phyloP scores from a whole-genome alignment of 352 stramenopile species.

The Globisporangium nunn region DNA sequence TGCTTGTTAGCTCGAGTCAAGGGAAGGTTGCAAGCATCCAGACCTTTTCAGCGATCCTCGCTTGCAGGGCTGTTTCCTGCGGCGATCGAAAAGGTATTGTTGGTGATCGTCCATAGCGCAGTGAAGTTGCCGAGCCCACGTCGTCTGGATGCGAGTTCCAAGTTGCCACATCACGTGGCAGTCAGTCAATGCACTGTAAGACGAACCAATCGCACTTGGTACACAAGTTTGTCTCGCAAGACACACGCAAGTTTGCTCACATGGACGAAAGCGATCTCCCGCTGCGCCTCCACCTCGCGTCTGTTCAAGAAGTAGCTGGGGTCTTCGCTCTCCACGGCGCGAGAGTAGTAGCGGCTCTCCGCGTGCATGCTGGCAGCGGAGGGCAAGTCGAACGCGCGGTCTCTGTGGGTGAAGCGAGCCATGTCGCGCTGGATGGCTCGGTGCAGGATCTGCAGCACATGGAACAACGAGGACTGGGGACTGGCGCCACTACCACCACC shows the following conservation, averaged over 20 bases:
- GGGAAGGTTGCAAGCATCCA: background rate
- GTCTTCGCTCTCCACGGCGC: constrained; percentile 25
- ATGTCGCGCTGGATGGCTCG: constrained; percentile 31
- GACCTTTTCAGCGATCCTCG: constrained; percentile 5
- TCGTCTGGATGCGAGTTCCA: constrained; percentile 18
- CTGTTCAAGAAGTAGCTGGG: constrained; percentile 27
- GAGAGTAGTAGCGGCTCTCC: constrained; percentile 15
- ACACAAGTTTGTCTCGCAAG: background rate
- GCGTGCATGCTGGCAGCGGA: too few relatives aligned
- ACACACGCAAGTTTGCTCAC: constrained; percentile 9
- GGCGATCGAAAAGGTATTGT: constrained; percentile 42
- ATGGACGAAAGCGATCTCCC: constrained; percentile 19
- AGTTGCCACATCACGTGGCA: background rate
- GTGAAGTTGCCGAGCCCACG: constrained; percentile 32
- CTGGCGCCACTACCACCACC: background rate
- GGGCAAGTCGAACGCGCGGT: constrained; percentile 18
- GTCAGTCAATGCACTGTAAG: background rate
- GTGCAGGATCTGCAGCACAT: constrained; percentile 44
- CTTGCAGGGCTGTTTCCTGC: constrained; percentile 13
- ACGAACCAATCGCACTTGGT: background rate
- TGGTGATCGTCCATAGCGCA: constrained; percentile 36
- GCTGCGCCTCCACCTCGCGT: constrained; percentile 15
- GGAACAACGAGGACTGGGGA: constrained; percentile 22
- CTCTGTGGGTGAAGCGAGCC: constrained; percentile 23
- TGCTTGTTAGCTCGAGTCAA: background rate